Evolutionary conservation across 2,329 filamentous ascomycete species (phyloP).

Genomic region (Aureobasidium sp.): DNA sequence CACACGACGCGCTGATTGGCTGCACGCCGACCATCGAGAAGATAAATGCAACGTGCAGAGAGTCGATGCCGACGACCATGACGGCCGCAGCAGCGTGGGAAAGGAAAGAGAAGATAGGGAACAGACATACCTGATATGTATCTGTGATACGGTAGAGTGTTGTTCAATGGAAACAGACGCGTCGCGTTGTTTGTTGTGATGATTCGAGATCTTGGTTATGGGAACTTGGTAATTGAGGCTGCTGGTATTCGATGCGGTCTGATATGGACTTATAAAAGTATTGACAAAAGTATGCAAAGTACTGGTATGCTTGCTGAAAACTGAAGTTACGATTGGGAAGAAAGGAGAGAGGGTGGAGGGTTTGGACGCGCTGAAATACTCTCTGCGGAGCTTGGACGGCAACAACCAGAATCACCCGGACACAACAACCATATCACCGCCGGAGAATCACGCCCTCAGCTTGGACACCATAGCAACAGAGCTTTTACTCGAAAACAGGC

Average conservation of each 20-base stretch:
- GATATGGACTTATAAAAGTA: not conserved
- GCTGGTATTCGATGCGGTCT: not conserved
- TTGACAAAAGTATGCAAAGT: not conserved
- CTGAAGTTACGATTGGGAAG: not conserved
- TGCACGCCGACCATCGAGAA: not conserved
- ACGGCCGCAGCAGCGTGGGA: no score
- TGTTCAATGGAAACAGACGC: not conserved
- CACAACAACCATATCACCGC: not conserved
- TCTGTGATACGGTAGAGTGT: not conserved
- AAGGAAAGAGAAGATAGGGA: not conserved
- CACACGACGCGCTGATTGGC: slow-evolving; percentile 4
- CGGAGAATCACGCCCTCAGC: not conserved
- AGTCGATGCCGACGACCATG: not conserved
- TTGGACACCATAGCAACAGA: slow-evolving; percentile 5
- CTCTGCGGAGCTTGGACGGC: not conserved
- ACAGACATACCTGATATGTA: not conserved
- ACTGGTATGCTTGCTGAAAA: not conserved
- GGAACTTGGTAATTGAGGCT: not conserved
- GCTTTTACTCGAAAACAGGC: not conserved
- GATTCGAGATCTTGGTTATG: not conserved
- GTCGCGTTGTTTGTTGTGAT: slow-evolving; percentile 3
- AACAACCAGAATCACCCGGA: not conserved
- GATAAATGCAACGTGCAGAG: not conserved
- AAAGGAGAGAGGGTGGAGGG: not conserved
- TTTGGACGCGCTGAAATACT: not conserved